Evolutionary conservation across 148 eudicot genomes (phyloP).

Genomic region (Nepenthes mirabilis): DNA sequence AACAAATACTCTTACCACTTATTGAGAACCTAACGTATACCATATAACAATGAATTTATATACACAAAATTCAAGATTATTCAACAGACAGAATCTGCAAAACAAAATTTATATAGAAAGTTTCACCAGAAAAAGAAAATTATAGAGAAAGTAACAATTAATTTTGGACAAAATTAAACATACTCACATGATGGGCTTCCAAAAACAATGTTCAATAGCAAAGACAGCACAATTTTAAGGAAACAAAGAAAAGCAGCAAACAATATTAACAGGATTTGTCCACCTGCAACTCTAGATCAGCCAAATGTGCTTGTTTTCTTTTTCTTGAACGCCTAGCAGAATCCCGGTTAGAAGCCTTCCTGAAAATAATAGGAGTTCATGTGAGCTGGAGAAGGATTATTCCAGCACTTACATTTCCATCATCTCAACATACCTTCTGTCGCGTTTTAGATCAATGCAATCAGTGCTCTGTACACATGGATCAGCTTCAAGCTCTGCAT

Average conservation of each 20-base stretch:
- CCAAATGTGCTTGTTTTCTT: conserved; percentile 75
- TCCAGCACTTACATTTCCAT: neutral
- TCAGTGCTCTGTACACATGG: conserved; percentile 66
- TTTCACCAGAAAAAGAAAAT: no score
- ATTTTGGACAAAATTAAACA: no score
- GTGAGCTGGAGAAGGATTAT: neutral
- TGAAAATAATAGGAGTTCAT: conserved; percentile 12
- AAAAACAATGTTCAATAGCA: no score
- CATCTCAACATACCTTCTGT: conserved; percentile 33
- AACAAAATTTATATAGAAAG: no score
- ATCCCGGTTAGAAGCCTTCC: conserved; percentile 88
- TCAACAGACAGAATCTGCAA: no score
- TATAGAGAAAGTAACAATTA: no score
- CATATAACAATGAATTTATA: no score
- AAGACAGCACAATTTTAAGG: no score
- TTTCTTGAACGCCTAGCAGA: conserved; percentile 87
- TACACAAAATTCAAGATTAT: no score
- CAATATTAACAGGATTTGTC: neutral
- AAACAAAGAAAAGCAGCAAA: neutral
- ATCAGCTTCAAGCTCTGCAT: conserved; percentile 58
- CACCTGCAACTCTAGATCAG: conserved; percentile 79
- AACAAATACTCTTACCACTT: no score
- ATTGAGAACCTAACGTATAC: no score
- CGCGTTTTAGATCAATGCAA: conserved; percentile 38
- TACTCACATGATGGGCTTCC: no score